phyloP scores from a whole-genome alignment of 257 asterid species.

The Petrea volubilis region DNA sequence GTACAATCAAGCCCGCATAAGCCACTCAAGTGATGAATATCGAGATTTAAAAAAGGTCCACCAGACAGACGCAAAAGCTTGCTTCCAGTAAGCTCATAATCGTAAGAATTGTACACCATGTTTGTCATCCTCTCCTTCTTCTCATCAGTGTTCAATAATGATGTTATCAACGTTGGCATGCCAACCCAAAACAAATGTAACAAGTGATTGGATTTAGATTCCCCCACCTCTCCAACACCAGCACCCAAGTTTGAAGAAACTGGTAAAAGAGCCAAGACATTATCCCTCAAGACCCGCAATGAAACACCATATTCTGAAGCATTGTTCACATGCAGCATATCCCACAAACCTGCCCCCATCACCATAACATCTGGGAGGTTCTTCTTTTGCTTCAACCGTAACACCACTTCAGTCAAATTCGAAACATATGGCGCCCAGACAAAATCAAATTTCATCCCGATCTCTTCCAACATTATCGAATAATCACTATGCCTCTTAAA shows the following conservation, averaged over 20 bases:
- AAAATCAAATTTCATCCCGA: constrained; percentile 86
- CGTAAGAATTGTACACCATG: constrained; percentile 46
- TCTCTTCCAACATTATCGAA: constrained; percentile 54
- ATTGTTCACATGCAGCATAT: constrained; percentile 75
- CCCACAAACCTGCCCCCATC: constrained; percentile 97
- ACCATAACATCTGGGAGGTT: constrained; percentile 72
- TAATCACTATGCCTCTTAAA: constrained; percentile 96
- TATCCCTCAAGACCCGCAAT: constrained; percentile 53
- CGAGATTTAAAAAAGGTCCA: constrained; percentile 75
- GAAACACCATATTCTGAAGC: constrained; percentile 58
- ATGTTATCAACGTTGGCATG: constrained; percentile 76
- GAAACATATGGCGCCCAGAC: constrained; percentile 83
- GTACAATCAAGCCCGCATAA: constrained; percentile 79
- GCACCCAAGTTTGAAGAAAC: constrained; percentile 48
- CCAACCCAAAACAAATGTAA: constrained; percentile 91
- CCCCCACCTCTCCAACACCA: constrained; percentile 32
- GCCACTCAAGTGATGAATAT: constrained; percentile 58
- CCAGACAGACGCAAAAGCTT: constrained; percentile 58
- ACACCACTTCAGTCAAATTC: constrained; percentile 63
- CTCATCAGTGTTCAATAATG: constrained; percentile 71
- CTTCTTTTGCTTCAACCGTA: constrained; percentile 40
- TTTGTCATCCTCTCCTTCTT: constrained; percentile 75
- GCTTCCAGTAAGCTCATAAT: constrained; percentile 50
- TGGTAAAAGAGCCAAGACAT: constrained; percentile 58
- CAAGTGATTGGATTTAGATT: constrained; percentile 34